Conservation (phyloP, 2,329 filamentous ascomycete genomes). For the Neonectria faginata region DNA sequence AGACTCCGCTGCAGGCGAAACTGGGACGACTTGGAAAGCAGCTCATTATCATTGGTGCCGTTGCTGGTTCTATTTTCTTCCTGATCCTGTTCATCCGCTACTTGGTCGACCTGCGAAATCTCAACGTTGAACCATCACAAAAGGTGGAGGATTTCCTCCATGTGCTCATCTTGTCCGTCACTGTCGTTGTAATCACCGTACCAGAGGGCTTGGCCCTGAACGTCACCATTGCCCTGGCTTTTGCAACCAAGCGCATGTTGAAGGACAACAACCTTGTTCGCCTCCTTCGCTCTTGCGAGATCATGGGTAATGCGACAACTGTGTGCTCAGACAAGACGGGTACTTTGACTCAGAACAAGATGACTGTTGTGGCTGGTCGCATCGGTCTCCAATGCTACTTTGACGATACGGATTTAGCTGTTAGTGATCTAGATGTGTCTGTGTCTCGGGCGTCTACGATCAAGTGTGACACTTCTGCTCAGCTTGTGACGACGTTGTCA, state of each 20-base stretch:
- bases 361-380: constrained; percentile 70
- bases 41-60: constrained; percentile 63
- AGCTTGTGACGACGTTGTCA: constrained; percentile 48
- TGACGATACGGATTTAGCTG: constrained; percentile 49
- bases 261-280: constrained; percentile 73
- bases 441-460: constrained; percentile 39
- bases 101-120: constrained; percentile 48
- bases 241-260: constrained; percentile 72
- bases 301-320: constrained; percentile 73
- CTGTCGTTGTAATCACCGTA: constrained; percentile 69
- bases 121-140: constrained; percentile 56
- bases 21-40: constrained; percentile 82
- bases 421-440: constrained; percentile 34
- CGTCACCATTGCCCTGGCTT: constrained; percentile 71
- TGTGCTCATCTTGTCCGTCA: constrained; percentile 69
- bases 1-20: constrained; percentile 82
- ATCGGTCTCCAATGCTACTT: constrained; percentile 57
- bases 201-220: constrained; percentile 71
- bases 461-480: constrained; percentile 45
- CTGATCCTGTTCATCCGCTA: constrained; percentile 56
- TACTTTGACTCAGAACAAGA: constrained; percentile 73
- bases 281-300: constrained; percentile 69
- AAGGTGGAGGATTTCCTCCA: constrained; percentile 70
- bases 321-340: constrained; percentile 76
- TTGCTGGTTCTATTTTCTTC: constrained; percentile 58